Evolutionary conservation across 2,329 filamentous ascomycete genomes (phyloP).

Genomic region (Hypoxylon sp.): DNA sequence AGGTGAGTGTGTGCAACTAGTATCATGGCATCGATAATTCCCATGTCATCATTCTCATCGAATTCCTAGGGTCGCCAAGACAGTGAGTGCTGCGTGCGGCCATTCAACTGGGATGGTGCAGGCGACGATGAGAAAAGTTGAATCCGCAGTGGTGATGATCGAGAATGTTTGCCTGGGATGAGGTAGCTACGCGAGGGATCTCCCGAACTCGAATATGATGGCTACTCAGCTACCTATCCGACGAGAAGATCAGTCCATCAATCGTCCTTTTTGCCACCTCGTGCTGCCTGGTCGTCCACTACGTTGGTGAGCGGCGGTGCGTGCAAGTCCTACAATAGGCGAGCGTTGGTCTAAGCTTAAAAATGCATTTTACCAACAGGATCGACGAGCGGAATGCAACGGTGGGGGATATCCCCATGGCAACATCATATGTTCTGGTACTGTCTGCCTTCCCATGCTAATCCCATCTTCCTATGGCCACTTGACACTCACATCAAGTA

Average conservation of each 20-base stretch:
- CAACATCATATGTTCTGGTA: slow-evolving; percentile 33
- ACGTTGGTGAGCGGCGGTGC: slow-evolving; percentile 14
- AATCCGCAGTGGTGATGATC: not conserved
- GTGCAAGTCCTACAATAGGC: slow-evolving; percentile 20
- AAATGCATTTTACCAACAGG: slow-evolving; percentile 26
- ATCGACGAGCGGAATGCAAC: slow-evolving; percentile 41
- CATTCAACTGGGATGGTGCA: slow-evolving; percentile 28
- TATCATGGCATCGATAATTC: slow-evolving; percentile 34
- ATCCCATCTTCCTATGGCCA: slow-evolving; percentile 18
- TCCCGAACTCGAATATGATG: slow-evolving; percentile 10
- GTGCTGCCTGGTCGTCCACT: slow-evolving; percentile 12
- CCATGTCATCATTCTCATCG: slow-evolving; percentile 30
- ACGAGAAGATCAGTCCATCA: slow-evolving; percentile 29
- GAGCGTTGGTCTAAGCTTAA: slow-evolving; percentile 24
- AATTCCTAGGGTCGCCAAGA: slow-evolving; percentile 17
- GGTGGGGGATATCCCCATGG: slow-evolving; percentile 26
- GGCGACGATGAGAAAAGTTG: slow-evolving; percentile 8
- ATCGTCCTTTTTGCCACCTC: slow-evolving; percentile 31
- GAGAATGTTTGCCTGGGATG: slow-evolving; percentile 18
- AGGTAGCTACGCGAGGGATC: slow-evolving; percentile 25
- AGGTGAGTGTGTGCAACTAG: slow-evolving; percentile 17
- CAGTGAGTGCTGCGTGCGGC: slow-evolving; percentile 27
- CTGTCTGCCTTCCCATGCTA: slow-evolving; percentile 30
- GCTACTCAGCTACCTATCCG: slow-evolving; percentile 14
- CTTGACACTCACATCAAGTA: slow-evolving; percentile 23